A percentile compares a stretch with the other conserved stretches of the same genome.
Evolutionary conservation across 495 filamentous ascomycete genomes (phyloP).

Genomic region (Penicillium alfredii): DNA sequence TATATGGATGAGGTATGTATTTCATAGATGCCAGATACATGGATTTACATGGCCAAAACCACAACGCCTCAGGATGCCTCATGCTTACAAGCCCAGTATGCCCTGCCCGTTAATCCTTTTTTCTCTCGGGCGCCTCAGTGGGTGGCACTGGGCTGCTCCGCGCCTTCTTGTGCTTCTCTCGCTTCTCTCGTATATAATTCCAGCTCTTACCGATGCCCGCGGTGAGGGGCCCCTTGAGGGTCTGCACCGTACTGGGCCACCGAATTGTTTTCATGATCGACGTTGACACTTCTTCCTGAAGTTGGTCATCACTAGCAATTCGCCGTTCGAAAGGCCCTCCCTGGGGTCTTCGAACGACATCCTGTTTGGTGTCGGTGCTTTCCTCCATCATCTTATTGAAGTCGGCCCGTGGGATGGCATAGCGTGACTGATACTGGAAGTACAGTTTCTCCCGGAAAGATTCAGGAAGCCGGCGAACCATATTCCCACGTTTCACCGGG

Average conservation of each 20-base stretch:
- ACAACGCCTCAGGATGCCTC: constrained; percentile 23
- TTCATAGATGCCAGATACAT: constrained; percentile 5
- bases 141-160: constrained; percentile 18
- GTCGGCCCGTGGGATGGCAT: constrained; percentile 71
- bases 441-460: constrained; percentile 84
- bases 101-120: constrained; percentile 10
- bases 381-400: constrained; percentile 83
- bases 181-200: constrained; percentile 80
- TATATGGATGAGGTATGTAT: constrained; percentile 1
- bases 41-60: no score
- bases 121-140: constrained; percentile 12
- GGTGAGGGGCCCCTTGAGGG: constrained; percentile 72
- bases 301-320: constrained; percentile 64
- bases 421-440: constrained; percentile 89
- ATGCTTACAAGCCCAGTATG: not conserved
- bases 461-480: constrained; percentile 87
- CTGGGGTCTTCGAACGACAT: constrained; percentile 61
- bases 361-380: constrained; percentile 56
- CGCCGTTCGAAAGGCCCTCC: constrained; percentile 81
- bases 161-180: constrained; percentile 53
- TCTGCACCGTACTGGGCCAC: constrained; percentile 87
- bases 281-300: constrained; percentile 59
- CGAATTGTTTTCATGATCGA: constrained; percentile 80
- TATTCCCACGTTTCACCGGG: constrained; percentile 81
- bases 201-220: constrained; percentile 61